A percentile compares a stretch with the other conserved stretches of the same genome.
Conservation (phyloP, 192 early-diverging fungal genomes). For the Coemansia sp. region DNA sequence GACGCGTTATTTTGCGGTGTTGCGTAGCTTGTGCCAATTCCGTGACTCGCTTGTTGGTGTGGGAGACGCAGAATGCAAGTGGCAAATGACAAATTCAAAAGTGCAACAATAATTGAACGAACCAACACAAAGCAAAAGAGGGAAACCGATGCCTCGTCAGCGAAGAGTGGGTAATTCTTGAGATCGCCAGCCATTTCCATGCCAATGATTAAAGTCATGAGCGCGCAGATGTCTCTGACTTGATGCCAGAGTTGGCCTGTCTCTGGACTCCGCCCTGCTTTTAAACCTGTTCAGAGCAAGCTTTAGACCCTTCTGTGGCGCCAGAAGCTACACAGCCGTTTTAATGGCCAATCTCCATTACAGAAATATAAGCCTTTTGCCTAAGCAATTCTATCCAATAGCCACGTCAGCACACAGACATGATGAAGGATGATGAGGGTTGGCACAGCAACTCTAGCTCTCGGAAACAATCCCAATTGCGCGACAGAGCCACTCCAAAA, state of each 20-base stretch:
- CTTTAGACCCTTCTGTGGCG: neutral
- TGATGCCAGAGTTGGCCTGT: too few relatives aligned
- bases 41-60: neutral
- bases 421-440: neutral
- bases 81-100: conserved; percentile 4
- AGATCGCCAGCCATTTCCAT: too few relatives aligned
- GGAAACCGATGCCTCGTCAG: neutral
- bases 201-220: neutral
- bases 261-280: too few relatives aligned
- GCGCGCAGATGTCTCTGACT: too few relatives aligned
- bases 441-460: conserved; percentile 6
- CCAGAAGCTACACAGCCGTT: neutral
- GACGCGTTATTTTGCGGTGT: neutral
- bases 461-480: conserved; percentile 50
- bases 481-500: conserved; percentile 55
- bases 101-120: neutral
- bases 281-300: neutral
- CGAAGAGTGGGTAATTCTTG: neutral
- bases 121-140: neutral
- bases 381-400: neutral
- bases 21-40: neutral
- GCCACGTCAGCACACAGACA: neutral
- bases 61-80: neutral
- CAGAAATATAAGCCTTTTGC: neutral
- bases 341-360: neutral